Evolutionary conservation across 441 rosid genomes (phyloP).

Genomic region (Syzygium syzygioides): DNA sequence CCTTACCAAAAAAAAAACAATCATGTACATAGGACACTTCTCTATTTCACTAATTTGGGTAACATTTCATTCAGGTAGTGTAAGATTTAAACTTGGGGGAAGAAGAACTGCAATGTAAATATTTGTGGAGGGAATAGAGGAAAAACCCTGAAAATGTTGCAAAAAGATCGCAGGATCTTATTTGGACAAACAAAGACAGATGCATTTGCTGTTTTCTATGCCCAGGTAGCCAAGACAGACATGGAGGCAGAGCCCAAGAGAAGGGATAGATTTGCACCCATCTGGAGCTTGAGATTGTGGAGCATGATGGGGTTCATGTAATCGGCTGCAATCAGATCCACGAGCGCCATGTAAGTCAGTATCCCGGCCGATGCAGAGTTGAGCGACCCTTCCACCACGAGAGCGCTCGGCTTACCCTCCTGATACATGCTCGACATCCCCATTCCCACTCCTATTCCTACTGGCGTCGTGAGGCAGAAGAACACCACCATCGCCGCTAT

Average conservation of each 20-base stretch:
- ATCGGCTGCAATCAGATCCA: slow-evolving; percentile 23
- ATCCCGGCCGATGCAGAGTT: slow-evolving; percentile 28
- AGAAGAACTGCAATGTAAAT: not conserved
- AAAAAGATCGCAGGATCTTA: not conserved
- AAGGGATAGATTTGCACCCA: slow-evolving; percentile 17
- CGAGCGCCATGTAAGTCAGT: slow-evolving; percentile 24
- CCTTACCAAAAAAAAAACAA: too few relatives aligned
- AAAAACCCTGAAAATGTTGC: not conserved
- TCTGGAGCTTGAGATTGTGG: slow-evolving; percentile 11
- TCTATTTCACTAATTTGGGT: not conserved
- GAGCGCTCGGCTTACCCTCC: slow-evolving; percentile 9
- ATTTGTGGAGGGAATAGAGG: not conserved
- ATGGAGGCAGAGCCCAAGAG: slow-evolving; percentile 19
- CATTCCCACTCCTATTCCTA: slow-evolving; percentile 17
- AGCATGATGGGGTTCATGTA: slow-evolving; percentile 18
- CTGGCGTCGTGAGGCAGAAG: slow-evolving; percentile 23
- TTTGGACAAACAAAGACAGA: not conserved
- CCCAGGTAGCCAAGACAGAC: slow-evolving; percentile 25
- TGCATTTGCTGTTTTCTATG: not conserved
- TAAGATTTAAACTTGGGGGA: not conserved
- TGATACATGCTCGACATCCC: slow-evolving; percentile 15
- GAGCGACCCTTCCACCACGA: slow-evolving; percentile 14
- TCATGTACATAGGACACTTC: not conserved
- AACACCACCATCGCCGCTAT: slow-evolving; percentile 14
- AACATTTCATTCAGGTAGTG: not conserved